Percentiles rank a stretch among this genome's conserved stretches.
phyloP scores from a whole-genome alignment of 148 eudicot genomes.

The Arbutus unedo region DNA sequence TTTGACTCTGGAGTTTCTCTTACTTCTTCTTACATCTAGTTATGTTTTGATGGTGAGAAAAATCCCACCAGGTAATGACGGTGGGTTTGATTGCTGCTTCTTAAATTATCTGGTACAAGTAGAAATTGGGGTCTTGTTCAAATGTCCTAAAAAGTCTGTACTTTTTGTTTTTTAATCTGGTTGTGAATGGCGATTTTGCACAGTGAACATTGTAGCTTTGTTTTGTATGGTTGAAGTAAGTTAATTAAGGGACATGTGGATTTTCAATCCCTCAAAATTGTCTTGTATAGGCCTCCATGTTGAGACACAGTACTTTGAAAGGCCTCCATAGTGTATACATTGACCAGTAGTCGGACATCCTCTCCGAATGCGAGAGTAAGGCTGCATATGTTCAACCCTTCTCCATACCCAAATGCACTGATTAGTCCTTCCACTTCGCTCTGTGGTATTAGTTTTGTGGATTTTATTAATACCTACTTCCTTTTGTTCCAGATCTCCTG shows the following conservation, averaged over 20 bases:
- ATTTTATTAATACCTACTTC: background rate
- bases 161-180: background rate
- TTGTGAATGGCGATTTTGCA: background rate
- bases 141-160: background rate
- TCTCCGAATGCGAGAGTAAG: too few species aligned
- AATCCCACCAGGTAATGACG: background rate
- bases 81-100: background rate
- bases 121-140: background rate
- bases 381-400: too few species aligned
- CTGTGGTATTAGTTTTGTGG: background rate
- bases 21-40: too few species aligned
- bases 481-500: constrained; percentile 63
- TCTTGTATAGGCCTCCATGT: background rate
- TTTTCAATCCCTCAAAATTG: background rate
- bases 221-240: background rate
- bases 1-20: background rate
- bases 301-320: background rate
- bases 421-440: background rate
- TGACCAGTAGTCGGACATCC: too few species aligned
- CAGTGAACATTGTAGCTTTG: background rate
- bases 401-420: too few species aligned
- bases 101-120: background rate
- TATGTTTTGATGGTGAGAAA: background rate
- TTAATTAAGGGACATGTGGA: background rate
- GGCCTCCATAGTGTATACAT: background rate